Evolutionary conservation across 805 yeast genomes (phyloP), one percentile per base, ranked within the genome.

Genomic region (Hanseniaspora valbyensis): DNA sequence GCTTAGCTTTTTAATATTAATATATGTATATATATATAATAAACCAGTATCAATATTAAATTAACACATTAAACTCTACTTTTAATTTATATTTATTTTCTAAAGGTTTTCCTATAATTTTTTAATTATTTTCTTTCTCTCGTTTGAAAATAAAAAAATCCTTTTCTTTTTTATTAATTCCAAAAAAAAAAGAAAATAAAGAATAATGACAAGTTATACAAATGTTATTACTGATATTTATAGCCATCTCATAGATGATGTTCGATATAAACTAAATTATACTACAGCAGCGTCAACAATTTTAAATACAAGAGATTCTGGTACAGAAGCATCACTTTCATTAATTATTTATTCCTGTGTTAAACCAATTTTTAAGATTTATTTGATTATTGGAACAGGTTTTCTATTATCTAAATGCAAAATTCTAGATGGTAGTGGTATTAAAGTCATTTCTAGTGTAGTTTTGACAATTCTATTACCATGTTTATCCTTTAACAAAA

Each of bases 341-440:
- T 39, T 46, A n/a, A 46, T 48, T 21, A 60, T 65, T 25, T 65
- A 65, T 62, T 56, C 82, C 7, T 70, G 90, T 0, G 86, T 82
- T 25, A 82, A 81, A 64, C 92, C 92, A 14, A 81, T 83, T 55
- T 72, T 83, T 59, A 78, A 83, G 62, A 80, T 83, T 62, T 83
- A 83, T 60, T 65, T 82, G 62, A 81, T 83, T 59, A 77, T 83
- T 3, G 77, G 73, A 14, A 62, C 80, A n/a, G 94, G 92, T 22
- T 80, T 73, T 57, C 61, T 65, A 22, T 63, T 83, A 14, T 82
- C 90, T 1, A 71, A 70, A 52, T 58, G 64, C 54, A 80, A 82
- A 51, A 70, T 82, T 44, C 61, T 83, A 13, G 69, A 80, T 2
- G 84, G 79, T 2, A 73, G 80, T 22, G 80, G 87, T 0, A 70